These are phyloP conservation scores for Agapanthus africanus DNA, from an alignment of 106 monocot species.

Conservation along the genomic window DNA sequence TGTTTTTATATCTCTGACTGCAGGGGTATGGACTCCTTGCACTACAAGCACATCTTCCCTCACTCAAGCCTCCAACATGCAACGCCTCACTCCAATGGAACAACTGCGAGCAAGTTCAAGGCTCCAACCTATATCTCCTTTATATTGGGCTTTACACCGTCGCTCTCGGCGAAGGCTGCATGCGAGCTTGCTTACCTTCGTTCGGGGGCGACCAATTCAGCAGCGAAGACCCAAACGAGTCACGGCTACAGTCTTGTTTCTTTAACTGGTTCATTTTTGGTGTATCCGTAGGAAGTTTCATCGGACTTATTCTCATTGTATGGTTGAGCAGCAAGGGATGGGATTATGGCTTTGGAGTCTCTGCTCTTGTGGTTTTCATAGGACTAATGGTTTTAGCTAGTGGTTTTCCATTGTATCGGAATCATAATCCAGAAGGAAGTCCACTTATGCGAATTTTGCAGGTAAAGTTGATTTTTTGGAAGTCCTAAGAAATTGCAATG, in stretches of 20 bases:
- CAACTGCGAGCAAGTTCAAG: constrained; percentile 35
- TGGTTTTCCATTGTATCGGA: constrained; percentile 64
- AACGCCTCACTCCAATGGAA: constrained; percentile 19
- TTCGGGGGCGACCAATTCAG: constrained; percentile 79
- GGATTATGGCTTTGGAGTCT: constrained; percentile 48
- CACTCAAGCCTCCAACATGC: constrained; percentile 53
- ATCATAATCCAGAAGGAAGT: constrained; percentile 57
- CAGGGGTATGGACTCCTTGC: constrained; percentile 63
- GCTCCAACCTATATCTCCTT: constrained; percentile 37
- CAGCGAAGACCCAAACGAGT: constrained; percentile 39
- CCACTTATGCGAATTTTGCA: constrained; percentile 54
- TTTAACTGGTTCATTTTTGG: constrained; percentile 75
- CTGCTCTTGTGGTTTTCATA: constrained; percentile 25
- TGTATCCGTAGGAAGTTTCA: constrained; percentile 48
- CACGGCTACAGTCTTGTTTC: constrained; percentile 46
- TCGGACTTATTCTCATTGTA: constrained; percentile 45
- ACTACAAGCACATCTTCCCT: constrained; percentile 64
- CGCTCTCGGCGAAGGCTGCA: constrained; percentile 60
- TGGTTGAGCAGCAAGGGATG: constrained; percentile 68
- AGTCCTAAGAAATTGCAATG: too few relatives aligned
- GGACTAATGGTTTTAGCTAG: constrained; percentile 36
- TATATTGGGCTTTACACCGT: constrained; percentile 38
- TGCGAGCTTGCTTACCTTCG: constrained; percentile 46
- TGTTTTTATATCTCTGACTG: not conserved
- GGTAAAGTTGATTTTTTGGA: constrained; percentile 14